Evolutionary conservation across 2,329 filamentous ascomycete species (phyloP).

Genomic region (Nigrospora oryzae): DNA sequence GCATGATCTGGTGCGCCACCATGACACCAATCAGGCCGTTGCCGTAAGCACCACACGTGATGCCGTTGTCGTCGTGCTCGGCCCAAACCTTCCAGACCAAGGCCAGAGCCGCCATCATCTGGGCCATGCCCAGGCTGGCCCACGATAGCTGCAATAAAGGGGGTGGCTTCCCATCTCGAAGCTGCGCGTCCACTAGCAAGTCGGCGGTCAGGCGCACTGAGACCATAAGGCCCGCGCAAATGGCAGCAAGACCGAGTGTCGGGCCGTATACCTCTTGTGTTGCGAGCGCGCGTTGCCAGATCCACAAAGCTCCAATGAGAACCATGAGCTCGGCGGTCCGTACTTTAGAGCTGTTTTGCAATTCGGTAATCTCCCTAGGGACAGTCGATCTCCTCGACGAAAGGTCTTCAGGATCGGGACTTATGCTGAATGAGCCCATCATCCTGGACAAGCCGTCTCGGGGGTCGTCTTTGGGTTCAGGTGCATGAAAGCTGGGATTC

Average conservation of each 20-base stretch:
- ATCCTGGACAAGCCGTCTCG: constrained; percentile 20
- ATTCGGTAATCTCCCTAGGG: not conserved
- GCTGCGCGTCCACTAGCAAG: constrained; percentile 16
- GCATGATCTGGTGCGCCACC: constrained; percentile 21
- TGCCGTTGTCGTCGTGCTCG: constrained; percentile 4
- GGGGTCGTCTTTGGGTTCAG: constrained; percentile 18
- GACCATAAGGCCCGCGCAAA: constrained; percentile 17
- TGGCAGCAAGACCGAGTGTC: constrained; percentile 15
- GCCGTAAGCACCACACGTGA: constrained; percentile 14
- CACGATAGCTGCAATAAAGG: constrained; percentile 14
- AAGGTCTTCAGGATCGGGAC: constrained; percentile 15
- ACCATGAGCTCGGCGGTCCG: constrained; percentile 15
- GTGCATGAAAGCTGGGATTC: constrained; percentile 20
- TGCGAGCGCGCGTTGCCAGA: constrained; percentile 16
- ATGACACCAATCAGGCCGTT: constrained; percentile 16
- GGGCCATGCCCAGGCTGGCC: constrained; percentile 16
- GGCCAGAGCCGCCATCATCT: constrained; percentile 14
- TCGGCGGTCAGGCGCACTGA: constrained; percentile 21
- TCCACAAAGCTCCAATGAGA: constrained; percentile 14
- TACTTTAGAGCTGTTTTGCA: constrained; percentile 6
- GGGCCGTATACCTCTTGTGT: constrained; percentile 17
- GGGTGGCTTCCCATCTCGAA: constrained; percentile 10
- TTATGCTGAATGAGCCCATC: constrained; percentile 23
- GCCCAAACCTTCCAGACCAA: constrained; percentile 21
- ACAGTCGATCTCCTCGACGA: constrained; percentile 4